Evolutionary conservation across 2,329 filamentous ascomycete genomes (phyloP), one percentile per base, ranked within the genome.

Genomic region (Aplosporella prunicola): DNA sequence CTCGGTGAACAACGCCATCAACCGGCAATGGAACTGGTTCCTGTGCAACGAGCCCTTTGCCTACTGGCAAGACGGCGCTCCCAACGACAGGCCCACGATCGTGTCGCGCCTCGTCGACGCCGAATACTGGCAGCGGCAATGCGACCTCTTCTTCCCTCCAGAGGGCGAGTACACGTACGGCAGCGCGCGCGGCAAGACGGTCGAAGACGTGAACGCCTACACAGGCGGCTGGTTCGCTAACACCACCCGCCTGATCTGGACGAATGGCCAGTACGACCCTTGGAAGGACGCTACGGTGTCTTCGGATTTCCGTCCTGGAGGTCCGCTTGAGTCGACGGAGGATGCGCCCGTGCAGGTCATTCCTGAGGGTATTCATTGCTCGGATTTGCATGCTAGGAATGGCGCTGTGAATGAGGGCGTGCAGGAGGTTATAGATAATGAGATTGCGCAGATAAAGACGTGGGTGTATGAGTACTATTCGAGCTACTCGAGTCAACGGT

Each of bases 41-140:
- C 61, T 67, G 2, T 79, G 76, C 62, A 78, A 79, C 49, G 72
- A 79, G 51, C 74, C 75, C n/a, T 68, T 74, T 40, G 68, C 60
- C 39, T 74, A 67, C 53, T 77, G 68, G 65, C 70, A 75, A 51
- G 66, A 67, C 42, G 69, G 68, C 14, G 71, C 71, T 5, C 72
- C 74, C 1, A 31, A 48, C 4, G 54, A 50, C 38, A 52, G 47
- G 0, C 56, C 65, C 3, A 63, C 60, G n/a, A 61, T 78, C 28
- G 66, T 73, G 36, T 74, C 71, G 11, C 66, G 70, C 16, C 57
- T 74, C 6, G 61, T 72, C 31, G 64, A 51, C 9, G 52, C 62
- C 2, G 60, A 64, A 0, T 79, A 78, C 58, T 75, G 59, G 53
- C 64, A 71, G 48, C 60, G 67, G 2, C 70, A 76, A 48, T 80